Conservation (phyloP, 1,284 basidiomycete genomes). For the Coriolopsis trogii region DNA sequence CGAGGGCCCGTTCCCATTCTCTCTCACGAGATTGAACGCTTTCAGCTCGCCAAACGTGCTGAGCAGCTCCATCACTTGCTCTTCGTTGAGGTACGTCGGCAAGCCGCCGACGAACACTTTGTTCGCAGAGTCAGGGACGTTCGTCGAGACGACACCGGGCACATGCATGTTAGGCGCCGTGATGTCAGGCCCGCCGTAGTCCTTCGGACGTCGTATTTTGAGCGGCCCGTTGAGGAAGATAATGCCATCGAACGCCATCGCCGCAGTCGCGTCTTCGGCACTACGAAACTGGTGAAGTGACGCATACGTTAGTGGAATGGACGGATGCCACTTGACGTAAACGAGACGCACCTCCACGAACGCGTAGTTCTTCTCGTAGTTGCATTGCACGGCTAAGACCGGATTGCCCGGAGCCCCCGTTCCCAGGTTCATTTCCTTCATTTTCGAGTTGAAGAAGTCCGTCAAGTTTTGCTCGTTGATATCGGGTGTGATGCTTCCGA, state of each 20-base stretch:
- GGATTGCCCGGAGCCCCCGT: slow-evolving; percentile 87
- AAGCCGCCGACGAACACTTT: slow-evolving; percentile 98
- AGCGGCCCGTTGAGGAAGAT: slow-evolving; percentile 92
- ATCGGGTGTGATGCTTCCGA: slow-evolving; percentile 92
- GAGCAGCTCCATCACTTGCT: slow-evolving; percentile 96
- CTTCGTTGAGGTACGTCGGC: slow-evolving; percentile 93
- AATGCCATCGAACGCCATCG: slow-evolving; percentile 96
- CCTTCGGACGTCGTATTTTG: slow-evolving; percentile 96
- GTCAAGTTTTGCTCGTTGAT: slow-evolving; percentile 90
- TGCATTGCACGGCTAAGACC: slow-evolving; percentile 91
- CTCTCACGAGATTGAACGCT: slow-evolving; percentile 97
- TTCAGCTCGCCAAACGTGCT: slow-evolving; percentile 98
- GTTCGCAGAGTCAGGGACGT: slow-evolving; percentile 96
- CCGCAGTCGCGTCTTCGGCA: slow-evolving; percentile 93
- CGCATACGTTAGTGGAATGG: slow-evolving; percentile 12
- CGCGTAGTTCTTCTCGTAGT: slow-evolving; percentile 97
- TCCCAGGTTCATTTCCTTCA: slow-evolving; percentile 89
- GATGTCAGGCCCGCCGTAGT: slow-evolving; percentile 81
- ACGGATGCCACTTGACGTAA: slow-evolving; percentile 5
- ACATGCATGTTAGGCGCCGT: slow-evolving; percentile 76
- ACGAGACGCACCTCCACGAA: slow-evolving; percentile 81
- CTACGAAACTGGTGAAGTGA: slow-evolving; percentile 80
- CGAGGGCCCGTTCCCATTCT: slow-evolving; percentile 86
- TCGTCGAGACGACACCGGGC: slow-evolving; percentile 94
- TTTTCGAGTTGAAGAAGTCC: slow-evolving; percentile 94